Evolutionary conservation across 2,329 filamentous ascomycete species (phyloP).

Genomic region (Myotisia sp.): DNA sequence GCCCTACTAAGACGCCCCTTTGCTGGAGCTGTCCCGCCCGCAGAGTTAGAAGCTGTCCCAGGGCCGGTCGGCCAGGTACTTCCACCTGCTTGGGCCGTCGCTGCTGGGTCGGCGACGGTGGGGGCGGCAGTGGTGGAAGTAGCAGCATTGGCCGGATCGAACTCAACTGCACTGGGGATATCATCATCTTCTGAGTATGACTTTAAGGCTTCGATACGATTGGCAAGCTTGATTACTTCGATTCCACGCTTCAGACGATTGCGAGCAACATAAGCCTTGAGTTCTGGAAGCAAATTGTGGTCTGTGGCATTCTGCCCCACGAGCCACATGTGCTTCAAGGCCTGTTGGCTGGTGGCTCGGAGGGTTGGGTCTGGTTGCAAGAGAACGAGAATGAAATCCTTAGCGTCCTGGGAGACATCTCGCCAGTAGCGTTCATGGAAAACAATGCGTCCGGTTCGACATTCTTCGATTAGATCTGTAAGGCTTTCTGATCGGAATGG

Average conservation of each 20-base stretch:
- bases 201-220: constrained; percentile 88
- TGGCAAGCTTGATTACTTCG: constrained; percentile 88
- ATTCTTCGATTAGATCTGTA: constrained; percentile 86
- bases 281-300: constrained; percentile 94
- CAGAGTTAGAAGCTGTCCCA: constrained; percentile 5
- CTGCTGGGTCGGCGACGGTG: constrained; percentile 27
- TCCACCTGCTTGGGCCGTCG: constrained; percentile 13
- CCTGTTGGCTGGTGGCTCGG: constrained; percentile 65
- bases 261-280: constrained; percentile 84
- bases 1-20: constrained; percentile 42
- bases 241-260: constrained; percentile 84
- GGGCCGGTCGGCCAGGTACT: not conserved
- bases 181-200: constrained; percentile 81
- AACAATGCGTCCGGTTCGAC: constrained; percentile 64
- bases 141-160: not conserved
- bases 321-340: constrained; percentile 73
- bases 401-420: constrained; percentile 88
- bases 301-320: constrained; percentile 83
- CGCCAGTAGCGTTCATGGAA: constrained; percentile 99
- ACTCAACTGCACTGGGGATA: constrained; percentile 37
- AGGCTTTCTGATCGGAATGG: constrained; percentile 94
- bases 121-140: constrained; percentile 41
- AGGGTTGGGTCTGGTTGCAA: constrained; percentile 65
- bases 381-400: constrained; percentile 76
- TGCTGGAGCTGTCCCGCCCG: constrained; percentile 28